Percentiles rank a stretch among this genome's conserved stretches.
phyloP scores from a whole-genome alignment of 768 basidiomycete genomes.

The Trichaptum fuscoviolaceum region DNA sequence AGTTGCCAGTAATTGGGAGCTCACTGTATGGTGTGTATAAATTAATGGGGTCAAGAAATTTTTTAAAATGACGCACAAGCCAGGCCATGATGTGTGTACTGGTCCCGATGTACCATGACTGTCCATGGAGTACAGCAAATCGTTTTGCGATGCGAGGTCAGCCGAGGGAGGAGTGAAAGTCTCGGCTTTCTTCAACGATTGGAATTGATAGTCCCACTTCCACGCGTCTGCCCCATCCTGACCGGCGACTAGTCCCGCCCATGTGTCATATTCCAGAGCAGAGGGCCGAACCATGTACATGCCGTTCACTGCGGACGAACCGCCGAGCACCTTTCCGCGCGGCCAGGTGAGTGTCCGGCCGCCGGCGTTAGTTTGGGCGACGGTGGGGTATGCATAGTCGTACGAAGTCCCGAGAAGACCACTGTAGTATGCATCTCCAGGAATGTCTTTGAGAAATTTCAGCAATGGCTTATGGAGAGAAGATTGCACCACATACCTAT shows the following conservation, averaged over 20 bases:
- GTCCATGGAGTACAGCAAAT: constrained; percentile 39
- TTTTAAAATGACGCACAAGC: constrained; percentile 35
- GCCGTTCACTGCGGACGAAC: constrained; percentile 65
- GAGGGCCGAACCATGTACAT: constrained; percentile 59
- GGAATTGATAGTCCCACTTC: constrained; percentile 43
- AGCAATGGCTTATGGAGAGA: neutral
- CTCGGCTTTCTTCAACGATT: constrained; percentile 46
- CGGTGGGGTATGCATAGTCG: constrained; percentile 53
- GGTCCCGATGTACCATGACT: constrained; percentile 52
- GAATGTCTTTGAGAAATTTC: constrained; percentile 33
- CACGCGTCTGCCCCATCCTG: constrained; percentile 28
- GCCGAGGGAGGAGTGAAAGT: constrained; percentile 47
- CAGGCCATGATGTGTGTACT: constrained; percentile 44
- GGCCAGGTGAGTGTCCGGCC: constrained; percentile 49
- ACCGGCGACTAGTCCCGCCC: constrained; percentile 37
- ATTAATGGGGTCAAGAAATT: neutral
- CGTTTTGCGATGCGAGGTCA: constrained; percentile 32
- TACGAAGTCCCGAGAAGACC: constrained; percentile 42
- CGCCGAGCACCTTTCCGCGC: constrained; percentile 64
- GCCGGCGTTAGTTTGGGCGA: constrained; percentile 38
- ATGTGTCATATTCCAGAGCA: constrained; percentile 41
- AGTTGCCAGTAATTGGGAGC: constrained; percentile 45
- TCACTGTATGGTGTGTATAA: constrained; percentile 30
- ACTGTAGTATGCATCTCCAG: constrained; percentile 46
- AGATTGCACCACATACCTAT: constrained; percentile 26